Evolutionary conservation across 371 early-diverging fungal genomes (phyloP).

Genomic region (Saksenaea oblongispora): DNA sequence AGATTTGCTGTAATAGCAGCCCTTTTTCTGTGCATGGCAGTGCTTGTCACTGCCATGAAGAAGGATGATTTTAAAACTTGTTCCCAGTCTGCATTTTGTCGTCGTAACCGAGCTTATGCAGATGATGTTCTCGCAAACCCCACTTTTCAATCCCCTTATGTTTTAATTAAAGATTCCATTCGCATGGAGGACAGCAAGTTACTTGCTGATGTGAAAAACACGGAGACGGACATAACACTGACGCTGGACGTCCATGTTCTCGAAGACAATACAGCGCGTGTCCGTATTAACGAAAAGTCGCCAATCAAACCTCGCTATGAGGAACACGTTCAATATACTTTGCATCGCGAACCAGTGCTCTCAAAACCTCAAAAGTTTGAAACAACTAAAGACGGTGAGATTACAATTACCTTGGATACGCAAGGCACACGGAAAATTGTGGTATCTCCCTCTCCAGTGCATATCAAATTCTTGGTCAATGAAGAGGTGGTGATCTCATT

Average conservation of each 20-base stretch:
- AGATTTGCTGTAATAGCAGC: not conserved
- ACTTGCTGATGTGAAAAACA: slow-evolving; percentile 61
- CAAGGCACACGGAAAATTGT: slow-evolving; percentile 38
- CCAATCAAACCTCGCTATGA: slow-evolving; percentile 76
- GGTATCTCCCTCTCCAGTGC: slow-evolving; percentile 62
- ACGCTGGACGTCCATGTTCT: slow-evolving; percentile 54
- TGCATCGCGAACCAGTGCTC: slow-evolving; percentile 45
- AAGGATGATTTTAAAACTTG: slow-evolving; percentile 91
- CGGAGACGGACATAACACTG: slow-evolving; percentile 43
- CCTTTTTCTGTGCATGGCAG: slow-evolving; percentile 6
- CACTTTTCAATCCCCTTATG: slow-evolving; percentile 61
- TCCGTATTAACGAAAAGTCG: slow-evolving; percentile 68
- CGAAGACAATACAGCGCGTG: slow-evolving; percentile 64
- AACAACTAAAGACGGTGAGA: slow-evolving; percentile 7
- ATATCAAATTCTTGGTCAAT: slow-evolving; percentile 66
- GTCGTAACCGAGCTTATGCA: slow-evolving; percentile 87
- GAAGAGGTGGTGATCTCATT: slow-evolving; percentile 66
- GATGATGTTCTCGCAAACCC: slow-evolving; percentile 50
- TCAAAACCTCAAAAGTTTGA: slow-evolving; percentile 23
- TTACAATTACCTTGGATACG: slow-evolving; percentile 21
- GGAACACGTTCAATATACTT: slow-evolving; percentile 61
- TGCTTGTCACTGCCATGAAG: slow-evolving; percentile 32
- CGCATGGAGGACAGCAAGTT: slow-evolving; percentile 48
- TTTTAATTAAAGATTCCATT: slow-evolving; percentile 55
- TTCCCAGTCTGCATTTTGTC: slow-evolving; percentile 87